Evolutionary conservation across 768 basidiomycete species (phyloP).

Genomic region (Crepidotus variabilis): DNA sequence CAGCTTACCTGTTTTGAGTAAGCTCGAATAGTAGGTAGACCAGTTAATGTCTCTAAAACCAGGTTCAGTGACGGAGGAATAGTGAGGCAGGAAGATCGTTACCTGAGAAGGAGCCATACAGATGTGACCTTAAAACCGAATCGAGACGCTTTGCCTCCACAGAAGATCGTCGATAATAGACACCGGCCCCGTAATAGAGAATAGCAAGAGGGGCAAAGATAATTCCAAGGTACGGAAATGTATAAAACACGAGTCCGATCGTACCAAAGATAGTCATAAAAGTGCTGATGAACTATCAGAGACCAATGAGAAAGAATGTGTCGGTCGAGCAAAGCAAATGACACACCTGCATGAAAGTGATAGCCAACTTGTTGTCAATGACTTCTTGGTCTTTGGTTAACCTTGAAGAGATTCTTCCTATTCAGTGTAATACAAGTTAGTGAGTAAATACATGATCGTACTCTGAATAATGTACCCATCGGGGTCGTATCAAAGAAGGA

Average conservation of each 20-base stretch:
- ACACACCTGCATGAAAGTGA: slow-evolving; percentile 43
- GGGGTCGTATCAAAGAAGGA: slow-evolving; percentile 77
- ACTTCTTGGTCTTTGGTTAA: slow-evolving; percentile 62
- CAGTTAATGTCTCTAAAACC: slow-evolving; percentile 53
- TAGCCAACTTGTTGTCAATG: slow-evolving; percentile 46
- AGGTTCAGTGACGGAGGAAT: neutral
- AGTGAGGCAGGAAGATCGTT: neutral
- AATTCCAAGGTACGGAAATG: slow-evolving; percentile 64
- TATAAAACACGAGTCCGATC: slow-evolving; percentile 59
- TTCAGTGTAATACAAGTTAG: slow-evolving; percentile 2
- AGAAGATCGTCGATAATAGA: slow-evolving; percentile 58
- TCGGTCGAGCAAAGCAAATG: neutral
- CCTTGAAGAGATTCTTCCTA: slow-evolving; percentile 54
- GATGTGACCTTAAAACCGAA: slow-evolving; percentile 53
- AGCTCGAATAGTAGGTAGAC: slow-evolving; percentile 59
- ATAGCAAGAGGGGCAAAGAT: slow-evolving; percentile 51
- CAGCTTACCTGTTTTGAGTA: slow-evolving; percentile 48
- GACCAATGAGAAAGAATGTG: neutral
- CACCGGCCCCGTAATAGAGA: slow-evolving; percentile 48
- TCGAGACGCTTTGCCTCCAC: slow-evolving; percentile 66
- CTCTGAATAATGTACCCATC: slow-evolving; percentile 36
- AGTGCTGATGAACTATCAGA: slow-evolving; percentile 1
- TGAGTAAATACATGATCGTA: too few species aligned
- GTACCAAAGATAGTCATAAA: slow-evolving; percentile 42
- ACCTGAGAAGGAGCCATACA: slow-evolving; percentile 61